Evolutionary conservation across 208 protist genomes (phyloP), one percentile per base, ranked within the genome.

Genomic region (Trypanosoma brucei): DNA sequence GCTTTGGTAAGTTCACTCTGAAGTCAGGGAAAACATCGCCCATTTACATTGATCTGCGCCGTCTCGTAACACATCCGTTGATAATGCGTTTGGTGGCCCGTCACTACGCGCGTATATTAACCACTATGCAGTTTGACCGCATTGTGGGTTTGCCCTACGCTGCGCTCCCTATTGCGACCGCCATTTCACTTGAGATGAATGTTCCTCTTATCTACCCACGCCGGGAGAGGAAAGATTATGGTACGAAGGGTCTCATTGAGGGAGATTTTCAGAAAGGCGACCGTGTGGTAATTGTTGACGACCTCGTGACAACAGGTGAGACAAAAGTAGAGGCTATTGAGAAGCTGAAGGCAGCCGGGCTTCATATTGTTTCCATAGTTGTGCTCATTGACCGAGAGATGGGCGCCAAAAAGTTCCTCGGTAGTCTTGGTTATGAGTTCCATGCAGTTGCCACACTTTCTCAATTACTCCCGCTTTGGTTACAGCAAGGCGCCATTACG

Each of bases 21-120:
- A 98, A 98, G 73, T 95, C 83, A 9, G 97, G 97, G 42, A 94
- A 97, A 49, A 90, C 70, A 36, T 98, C 94, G 39, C 95, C 95
- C 33, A 96, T 98, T 59, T 98, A 98, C 77, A 86, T 98, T 8
- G 97, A 98, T 75, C 83, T 98, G 5, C 83, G 97, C 54, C 87
- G 93, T 33, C 76, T 96, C 30, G 87, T 95, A 31, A 96, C 88
- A 8, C 93, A 86, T 75, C 92, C 95, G 30, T 56, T 34, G 14
- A 86, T 96, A 49, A 76, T 96, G 76, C 76, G 79, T 35, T 74
- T 86, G 35, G 85, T 92, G 33, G 88, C 88, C 22, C 78, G 81
- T 53, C 80, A 87, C 72, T 92, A 92, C 72, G 83, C 84, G 3
- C 63, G 76, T 54, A 71, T 91, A 46, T 70, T 91, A 65, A 75